Base-by-base conservation (phyloP, 129 eudicot genomes). In the Tagetes patula region DNA sequence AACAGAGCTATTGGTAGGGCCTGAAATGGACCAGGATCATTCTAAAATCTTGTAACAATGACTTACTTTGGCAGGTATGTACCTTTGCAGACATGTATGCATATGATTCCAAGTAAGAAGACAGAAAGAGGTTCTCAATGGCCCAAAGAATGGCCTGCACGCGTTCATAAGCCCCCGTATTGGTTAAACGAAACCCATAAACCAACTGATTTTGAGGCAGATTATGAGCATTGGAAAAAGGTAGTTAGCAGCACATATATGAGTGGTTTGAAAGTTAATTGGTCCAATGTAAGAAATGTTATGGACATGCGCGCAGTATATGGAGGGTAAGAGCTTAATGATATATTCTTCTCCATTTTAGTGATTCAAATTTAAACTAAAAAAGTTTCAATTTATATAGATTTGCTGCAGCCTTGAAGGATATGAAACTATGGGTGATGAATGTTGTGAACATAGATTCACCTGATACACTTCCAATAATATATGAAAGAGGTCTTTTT, bases 261-360 rank as follows among this genome's bases (percentile, higher is more conserved):
- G 56, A 82, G 31, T 34, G 90, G 86, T 46, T 54, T 92, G 31
- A 89, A 86, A 33, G 82, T 92, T 70, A 83, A 76, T 52, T 91
- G 96, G 97, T 75, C 86, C 8, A 73, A 80, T 59, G 89, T 89
- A 67, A 87, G 97, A 77, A 92, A 92, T 64, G 80, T 89, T 62
- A 92, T 92, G 94, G 97, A 92, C 86, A 87, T 92, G 96, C 85
- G 89, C 83, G 91, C 97, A 59, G 91, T 85, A 13, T 92, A 92
- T 68, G 97, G 97, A 31, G 97, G 97, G 95, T 91, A 82, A 70
- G 13, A 45, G 39, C 64, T 74, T 1, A 4, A 61, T 1, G 54
- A 74, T 1, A 58, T 31, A 39, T 65, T 58, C 61, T 50, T 79
- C 59, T 55, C 36, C 31, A 46, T 14, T 36, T 11, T 36, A 11